Evolutionary conservation across 2,329 filamentous ascomycete genomes (phyloP).

Genomic region (Pseudonectria buxi): DNA sequence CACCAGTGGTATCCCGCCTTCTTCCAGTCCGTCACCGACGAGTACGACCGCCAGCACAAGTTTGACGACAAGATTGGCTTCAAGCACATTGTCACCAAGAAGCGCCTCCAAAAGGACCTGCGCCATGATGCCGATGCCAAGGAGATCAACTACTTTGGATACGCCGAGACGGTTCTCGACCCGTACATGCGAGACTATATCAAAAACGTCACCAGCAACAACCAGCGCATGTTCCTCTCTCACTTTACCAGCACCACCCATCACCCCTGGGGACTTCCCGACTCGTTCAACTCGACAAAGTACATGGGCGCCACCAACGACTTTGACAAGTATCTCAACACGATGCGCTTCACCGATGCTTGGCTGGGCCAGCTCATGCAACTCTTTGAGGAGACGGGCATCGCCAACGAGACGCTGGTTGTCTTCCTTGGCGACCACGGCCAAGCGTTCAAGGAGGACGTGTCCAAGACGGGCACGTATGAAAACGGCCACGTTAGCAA

Average conservation of each 20-base stretch:
- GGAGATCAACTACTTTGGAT: slow-evolving; percentile 29
- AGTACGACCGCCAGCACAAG: slow-evolving; percentile 29
- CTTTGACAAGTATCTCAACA: slow-evolving; percentile 28
- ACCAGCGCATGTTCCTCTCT: slow-evolving; percentile 29
- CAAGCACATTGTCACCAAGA: slow-evolving; percentile 22
- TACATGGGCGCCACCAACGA: slow-evolving; percentile 21
- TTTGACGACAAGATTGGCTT: slow-evolving; percentile 29
- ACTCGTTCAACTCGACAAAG: slow-evolving; percentile 14
- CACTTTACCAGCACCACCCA: slow-evolving; percentile 32
- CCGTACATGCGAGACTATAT: slow-evolving; percentile 28
- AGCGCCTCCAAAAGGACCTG: slow-evolving; percentile 21
- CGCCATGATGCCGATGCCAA: slow-evolving; percentile 21
- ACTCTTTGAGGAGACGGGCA: slow-evolving; percentile 26
- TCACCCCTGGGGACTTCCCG: slow-evolving; percentile 23
- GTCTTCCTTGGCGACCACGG: slow-evolving; percentile 30
- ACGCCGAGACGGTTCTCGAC: slow-evolving; percentile 24
- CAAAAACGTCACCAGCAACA: slow-evolving; percentile 24
- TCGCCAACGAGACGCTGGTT: slow-evolving; percentile 29
- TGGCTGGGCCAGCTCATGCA: slow-evolving; percentile 27
- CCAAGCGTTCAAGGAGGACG: slow-evolving; percentile 28
- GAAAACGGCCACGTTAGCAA: slow-evolving; percentile 27
- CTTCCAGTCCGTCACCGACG: slow-evolving; percentile 29
- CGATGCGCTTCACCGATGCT: slow-evolving; percentile 25
- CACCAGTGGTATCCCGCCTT: slow-evolving; percentile 27
- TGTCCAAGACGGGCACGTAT: slow-evolving; percentile 24